Evolutionary conservation across 73 alveolate species (phyloP).

Genomic region (Blepharisma japonicum): DNA sequence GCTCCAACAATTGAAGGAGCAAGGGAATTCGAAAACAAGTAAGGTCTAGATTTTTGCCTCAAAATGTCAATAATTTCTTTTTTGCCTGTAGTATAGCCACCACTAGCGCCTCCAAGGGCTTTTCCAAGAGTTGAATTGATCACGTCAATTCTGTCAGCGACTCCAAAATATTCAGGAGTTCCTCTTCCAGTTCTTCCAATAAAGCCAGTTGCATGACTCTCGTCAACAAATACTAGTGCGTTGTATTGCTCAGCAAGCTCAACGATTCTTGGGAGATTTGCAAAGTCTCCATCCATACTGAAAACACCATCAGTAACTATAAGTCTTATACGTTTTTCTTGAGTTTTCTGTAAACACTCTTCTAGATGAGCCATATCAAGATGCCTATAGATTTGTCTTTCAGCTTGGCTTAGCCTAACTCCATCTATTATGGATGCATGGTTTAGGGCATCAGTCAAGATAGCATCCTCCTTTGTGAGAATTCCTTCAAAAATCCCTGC

Average conservation of each 20-base stretch:
- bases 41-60: constrained; percentile 72
- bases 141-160: constrained; percentile 57
- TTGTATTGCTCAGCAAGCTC: constrained; percentile 64
- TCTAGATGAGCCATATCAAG: constrained; percentile 69
- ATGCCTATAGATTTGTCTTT: constrained; percentile 60
- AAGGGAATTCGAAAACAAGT: constrained; percentile 67
- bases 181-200: constrained; percentile 53
- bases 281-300: constrained; percentile 80
- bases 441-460: constrained; percentile 69
- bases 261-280: constrained; percentile 62
- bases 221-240: constrained; percentile 73
- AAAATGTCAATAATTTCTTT: constrained; percentile 62
- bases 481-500: constrained; percentile 74
- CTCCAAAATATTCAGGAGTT: constrained; percentile 51
- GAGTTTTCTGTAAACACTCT: constrained; percentile 38
- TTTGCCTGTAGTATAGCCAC: constrained; percentile 79
- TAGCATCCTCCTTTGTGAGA: constrained; percentile 58
- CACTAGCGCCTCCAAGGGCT: constrained; percentile 69
- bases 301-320: constrained; percentile 78
- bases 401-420: constrained; percentile 64
- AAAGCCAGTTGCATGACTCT: constrained; percentile 73
- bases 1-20: constrained; percentile 68
- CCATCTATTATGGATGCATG: constrained; percentile 82
- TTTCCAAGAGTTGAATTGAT: constrained; percentile 71
- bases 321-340: constrained; percentile 54